Evolutionary conservation across 2,329 filamentous ascomycete species (phyloP).

Genomic region (Cercospora zeae-maydis): DNA sequence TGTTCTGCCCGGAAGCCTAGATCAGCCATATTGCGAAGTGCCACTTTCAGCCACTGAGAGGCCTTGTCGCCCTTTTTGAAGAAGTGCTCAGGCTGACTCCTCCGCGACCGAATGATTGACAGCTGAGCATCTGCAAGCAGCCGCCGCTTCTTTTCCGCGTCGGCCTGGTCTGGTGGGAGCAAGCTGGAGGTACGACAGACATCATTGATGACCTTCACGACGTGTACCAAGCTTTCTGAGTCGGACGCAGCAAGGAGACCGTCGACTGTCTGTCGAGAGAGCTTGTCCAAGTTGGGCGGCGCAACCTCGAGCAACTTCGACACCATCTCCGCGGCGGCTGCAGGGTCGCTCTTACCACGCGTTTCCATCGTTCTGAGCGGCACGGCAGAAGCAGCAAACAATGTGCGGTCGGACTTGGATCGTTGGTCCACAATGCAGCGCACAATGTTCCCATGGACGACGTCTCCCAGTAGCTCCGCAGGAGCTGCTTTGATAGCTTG

Average conservation of each 20-base stretch:
- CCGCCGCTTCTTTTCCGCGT: constrained; percentile 50
- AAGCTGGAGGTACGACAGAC: constrained; percentile 46
- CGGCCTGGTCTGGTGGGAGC: constrained; percentile 39
- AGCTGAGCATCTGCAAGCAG: constrained; percentile 53
- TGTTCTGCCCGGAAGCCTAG: constrained; percentile 19
- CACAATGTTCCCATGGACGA: constrained; percentile 83
- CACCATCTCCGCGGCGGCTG: constrained; percentile 59
- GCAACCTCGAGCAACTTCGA: constrained; percentile 67
- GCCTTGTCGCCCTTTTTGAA: constrained; percentile 31
- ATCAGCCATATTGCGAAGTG: constrained; percentile 30
- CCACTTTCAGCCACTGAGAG: constrained; percentile 27
- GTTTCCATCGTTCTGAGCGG: constrained; percentile 68
- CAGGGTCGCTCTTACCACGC: constrained; percentile 59
- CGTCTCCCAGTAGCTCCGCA: constrained; percentile 49
- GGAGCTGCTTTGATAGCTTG: constrained; percentile 61
- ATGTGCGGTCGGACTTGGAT: constrained; percentile 69
- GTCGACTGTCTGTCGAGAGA: constrained; percentile 79
- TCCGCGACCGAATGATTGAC: constrained; percentile 44
- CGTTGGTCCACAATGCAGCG: constrained; percentile 79
- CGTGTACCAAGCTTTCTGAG: constrained; percentile 47
- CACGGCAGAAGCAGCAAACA: constrained; percentile 75
- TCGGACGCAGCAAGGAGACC: constrained; percentile 63
- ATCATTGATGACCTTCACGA: constrained; percentile 49
- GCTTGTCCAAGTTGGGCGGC: constrained; percentile 75
- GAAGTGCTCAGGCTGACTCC: constrained; percentile 29